Percentiles rank a stretch among this genome's conserved stretches.
These are phyloP conservation scores for Microdochium trichocladiopsis DNA, from an alignment of 2,329 filamentous ascomycete genomes.

Conservation along the genomic window DNA sequence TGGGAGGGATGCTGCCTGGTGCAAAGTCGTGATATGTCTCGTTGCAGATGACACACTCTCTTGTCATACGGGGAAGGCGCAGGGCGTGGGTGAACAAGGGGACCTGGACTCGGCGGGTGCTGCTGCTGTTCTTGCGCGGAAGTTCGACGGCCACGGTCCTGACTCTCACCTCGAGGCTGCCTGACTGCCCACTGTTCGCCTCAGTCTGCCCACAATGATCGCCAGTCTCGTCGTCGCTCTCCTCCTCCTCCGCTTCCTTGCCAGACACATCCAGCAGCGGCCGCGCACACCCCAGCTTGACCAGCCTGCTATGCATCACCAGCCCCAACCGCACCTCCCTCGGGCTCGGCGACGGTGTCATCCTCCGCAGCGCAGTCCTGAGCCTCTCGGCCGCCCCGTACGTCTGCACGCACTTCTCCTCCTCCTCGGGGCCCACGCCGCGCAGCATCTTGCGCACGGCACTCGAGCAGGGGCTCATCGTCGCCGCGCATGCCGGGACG, in stretches of 20 bases:
- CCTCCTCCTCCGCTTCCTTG: neutral
- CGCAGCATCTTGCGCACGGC: constrained; percentile 1
- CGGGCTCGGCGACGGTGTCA: constrained; percentile 1
- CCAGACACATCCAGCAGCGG: constrained; percentile 1
- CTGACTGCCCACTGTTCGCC: no score
- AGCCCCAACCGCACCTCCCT: constrained; percentile 5
- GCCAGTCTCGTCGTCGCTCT: constrained; percentile 1
- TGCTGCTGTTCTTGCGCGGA: no score
- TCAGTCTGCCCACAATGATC: no score
- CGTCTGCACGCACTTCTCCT: neutral
- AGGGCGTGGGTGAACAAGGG: constrained; percentile 4
- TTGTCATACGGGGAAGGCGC: neutral
- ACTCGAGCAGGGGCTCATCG: constrained; percentile 2
- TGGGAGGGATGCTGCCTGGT: neutral
- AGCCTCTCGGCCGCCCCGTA: constrained; percentile 2
- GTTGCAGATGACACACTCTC: constrained; percentile 5
- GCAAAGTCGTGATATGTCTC: constrained; percentile 5
- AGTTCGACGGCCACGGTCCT: no score
- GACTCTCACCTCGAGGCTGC: no score
- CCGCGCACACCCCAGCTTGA: constrained; percentile 3
- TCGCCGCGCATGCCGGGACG: constrained; percentile 3
- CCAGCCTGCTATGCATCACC: constrained; percentile 4
- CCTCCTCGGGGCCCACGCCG: constrained; percentile 1
- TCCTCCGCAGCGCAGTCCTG: constrained; percentile 1
- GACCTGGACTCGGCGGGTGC: neutral